Evolutionary conservation across 2,329 filamentous ascomycete genomes (phyloP).

Genomic region (Paraconiothyrium sp.): DNA sequence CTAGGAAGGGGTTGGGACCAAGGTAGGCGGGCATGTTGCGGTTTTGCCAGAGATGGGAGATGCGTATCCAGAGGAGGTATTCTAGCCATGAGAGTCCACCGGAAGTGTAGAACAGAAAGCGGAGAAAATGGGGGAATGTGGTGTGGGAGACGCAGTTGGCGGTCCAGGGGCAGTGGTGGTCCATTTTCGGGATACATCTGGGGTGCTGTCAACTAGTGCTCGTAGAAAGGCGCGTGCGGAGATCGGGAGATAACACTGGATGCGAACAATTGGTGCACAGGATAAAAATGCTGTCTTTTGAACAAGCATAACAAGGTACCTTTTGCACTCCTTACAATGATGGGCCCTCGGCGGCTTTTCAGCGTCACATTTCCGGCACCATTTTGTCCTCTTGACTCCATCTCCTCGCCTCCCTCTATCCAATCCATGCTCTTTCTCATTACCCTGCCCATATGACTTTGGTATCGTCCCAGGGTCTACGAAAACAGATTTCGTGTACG

Average conservation of each 20-base stretch:
- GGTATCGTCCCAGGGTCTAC: constrained; percentile 67
- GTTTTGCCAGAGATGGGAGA: constrained; percentile 68
- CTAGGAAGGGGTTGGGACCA: constrained; percentile 69
- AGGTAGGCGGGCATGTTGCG: constrained; percentile 76
- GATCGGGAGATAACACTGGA: background rate
- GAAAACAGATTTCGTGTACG: constrained; percentile 72
- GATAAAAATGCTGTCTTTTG: too few species aligned
- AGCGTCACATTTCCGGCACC: constrained; percentile 79
- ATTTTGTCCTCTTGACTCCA: constrained; percentile 55
- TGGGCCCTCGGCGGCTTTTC: constrained; percentile 81
- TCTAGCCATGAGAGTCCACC: constrained; percentile 69
- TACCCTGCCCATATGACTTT: constrained; percentile 31
- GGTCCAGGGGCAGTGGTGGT: constrained; percentile 89
- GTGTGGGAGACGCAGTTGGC: constrained; percentile 83
- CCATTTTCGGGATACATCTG: constrained; percentile 81
- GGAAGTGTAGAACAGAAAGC: constrained; percentile 78
- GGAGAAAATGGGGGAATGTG: constrained; percentile 83
- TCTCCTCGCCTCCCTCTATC: constrained; percentile 18
- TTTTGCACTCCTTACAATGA: constrained; percentile 80
- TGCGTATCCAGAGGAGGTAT: constrained; percentile 68
- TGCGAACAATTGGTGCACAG: background rate
- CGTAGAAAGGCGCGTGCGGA: background rate
- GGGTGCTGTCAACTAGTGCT: constrained; percentile 6
- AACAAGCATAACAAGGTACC: constrained; percentile 48
- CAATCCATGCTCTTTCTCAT: constrained; percentile 15